These are phyloP conservation scores for Leccinum fibrillosum DNA, from an alignment of 768 basidiomycete genomes.

Conservation along the genomic window DNA sequence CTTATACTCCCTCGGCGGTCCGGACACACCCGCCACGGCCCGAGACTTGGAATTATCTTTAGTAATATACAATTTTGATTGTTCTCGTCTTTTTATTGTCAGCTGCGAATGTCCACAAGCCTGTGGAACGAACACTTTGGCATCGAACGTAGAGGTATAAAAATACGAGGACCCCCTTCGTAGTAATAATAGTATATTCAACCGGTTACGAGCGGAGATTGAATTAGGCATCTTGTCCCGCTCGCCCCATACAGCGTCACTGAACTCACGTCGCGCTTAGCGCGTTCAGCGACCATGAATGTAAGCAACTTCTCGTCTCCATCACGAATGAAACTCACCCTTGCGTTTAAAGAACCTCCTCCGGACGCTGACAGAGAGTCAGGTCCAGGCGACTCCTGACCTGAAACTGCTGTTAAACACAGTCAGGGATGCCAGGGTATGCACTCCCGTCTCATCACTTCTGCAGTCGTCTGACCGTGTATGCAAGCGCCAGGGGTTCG, in stretches of 20 bases:
- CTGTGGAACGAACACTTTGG: background rate
- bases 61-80: too few relatives aligned
- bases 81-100: too few relatives aligned
- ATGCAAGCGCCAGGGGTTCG: slow-evolving; percentile 46
- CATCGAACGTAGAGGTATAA: background rate
- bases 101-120: too few relatives aligned
- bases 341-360: slow-evolving; percentile 69
- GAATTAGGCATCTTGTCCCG: slow-evolving; percentile 30
- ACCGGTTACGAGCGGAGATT: slow-evolving; percentile 27
- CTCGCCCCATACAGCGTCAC: slow-evolving; percentile 32
- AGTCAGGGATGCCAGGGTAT: slow-evolving; percentile 85
- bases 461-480: slow-evolving; percentile 19
- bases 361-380: slow-evolving; percentile 78
- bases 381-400: slow-evolving; percentile 63
- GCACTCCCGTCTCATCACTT: slow-evolving; percentile 32
- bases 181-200: background rate
- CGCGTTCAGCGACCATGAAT: slow-evolving; percentile 29
- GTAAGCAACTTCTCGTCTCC: slow-evolving; percentile 2
- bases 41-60: background rate
- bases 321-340: background rate
- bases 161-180: background rate
- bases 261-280: slow-evolving; percentile 23
- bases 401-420: slow-evolving; percentile 78
- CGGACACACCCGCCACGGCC: slow-evolving; percentile 9
- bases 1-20: slow-evolving; percentile 6